Percentiles rank a stretch among this genome's conserved stretches.
phyloP scores from a whole-genome alignment of 306 rosid genomes.

The Rosa persica region DNA sequence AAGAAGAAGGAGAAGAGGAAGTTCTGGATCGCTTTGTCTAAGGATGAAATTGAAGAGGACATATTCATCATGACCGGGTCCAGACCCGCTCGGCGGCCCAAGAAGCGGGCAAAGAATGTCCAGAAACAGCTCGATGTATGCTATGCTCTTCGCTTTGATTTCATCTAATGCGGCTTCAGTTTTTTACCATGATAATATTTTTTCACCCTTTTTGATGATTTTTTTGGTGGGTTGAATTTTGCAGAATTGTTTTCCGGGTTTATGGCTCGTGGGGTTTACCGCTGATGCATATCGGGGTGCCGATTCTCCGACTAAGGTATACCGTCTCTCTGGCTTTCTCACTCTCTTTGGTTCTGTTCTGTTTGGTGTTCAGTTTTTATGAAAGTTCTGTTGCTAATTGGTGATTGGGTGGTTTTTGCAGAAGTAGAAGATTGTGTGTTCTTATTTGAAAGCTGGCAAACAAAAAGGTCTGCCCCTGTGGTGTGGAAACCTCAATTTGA shows the following conservation, averaged over 20 bases:
- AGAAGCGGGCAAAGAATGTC: slow-evolving; percentile 78
- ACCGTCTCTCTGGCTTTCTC: not conserved
- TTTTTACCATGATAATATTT: not conserved
- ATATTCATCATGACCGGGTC: slow-evolving; percentile 88
- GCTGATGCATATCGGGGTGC: slow-evolving; percentile 64
- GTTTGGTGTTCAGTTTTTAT: not conserved
- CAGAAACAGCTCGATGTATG: slow-evolving; percentile 93
- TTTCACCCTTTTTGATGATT: not conserved
- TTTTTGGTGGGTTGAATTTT: slow-evolving; percentile 17
- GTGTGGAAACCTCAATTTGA: slow-evolving; percentile 39
- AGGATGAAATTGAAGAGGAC: slow-evolving; percentile 95
- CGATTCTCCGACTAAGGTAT: slow-evolving; percentile 72
- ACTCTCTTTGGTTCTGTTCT: not conserved
- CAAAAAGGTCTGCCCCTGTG: slow-evolving; percentile 22
- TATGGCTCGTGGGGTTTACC: slow-evolving; percentile 81
- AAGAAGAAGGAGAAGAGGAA: slow-evolving; percentile 84
- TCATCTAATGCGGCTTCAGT: not conserved
- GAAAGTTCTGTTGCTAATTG: not conserved
- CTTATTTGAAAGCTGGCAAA: not conserved
- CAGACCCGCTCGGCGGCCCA: slow-evolving; percentile 80
- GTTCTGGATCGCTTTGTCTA: slow-evolving; percentile 92
- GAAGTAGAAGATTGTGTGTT: slow-evolving; percentile 44
- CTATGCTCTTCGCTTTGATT: not conserved
- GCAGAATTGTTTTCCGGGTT: slow-evolving; percentile 80
- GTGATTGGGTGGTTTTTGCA: slow-evolving; percentile 38